These are phyloP conservation scores for Penicillium polonicum DNA, from an alignment of 2,329 filamentous ascomycete genomes.

Conservation along the genomic window DNA sequence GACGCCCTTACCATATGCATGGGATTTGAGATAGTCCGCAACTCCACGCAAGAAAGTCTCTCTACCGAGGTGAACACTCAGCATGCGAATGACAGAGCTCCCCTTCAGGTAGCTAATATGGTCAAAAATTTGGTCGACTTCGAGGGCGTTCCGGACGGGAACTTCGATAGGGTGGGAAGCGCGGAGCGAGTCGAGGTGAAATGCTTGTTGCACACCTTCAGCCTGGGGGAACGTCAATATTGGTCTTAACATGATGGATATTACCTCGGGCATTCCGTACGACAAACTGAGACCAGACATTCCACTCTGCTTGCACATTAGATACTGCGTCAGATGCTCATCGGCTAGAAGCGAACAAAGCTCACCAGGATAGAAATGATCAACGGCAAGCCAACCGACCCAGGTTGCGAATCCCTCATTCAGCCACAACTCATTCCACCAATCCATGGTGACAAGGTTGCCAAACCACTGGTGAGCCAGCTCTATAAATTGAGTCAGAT, in stretches of 20 bases:
- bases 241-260: constrained; percentile 32
- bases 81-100: constrained; percentile 93
- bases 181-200: constrained; percentile 83
- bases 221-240: constrained; percentile 54
- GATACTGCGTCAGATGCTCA: not conserved
- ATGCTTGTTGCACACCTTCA: constrained; percentile 89
- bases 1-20: constrained; percentile 69
- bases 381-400: constrained; percentile 92
- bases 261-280: constrained; percentile 61
- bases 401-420: constrained; percentile 98
- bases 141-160: constrained; percentile 85
- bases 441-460: constrained; percentile 94
- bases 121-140: constrained; percentile 98
- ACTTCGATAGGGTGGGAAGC: constrained; percentile 96
- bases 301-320: constrained; percentile 66
- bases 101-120: constrained; percentile 96
- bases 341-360: not conserved
- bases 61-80: constrained; percentile 83
- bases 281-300: constrained; percentile 96
- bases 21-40: constrained; percentile 79
- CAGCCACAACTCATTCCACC: constrained; percentile 92
- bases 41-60: constrained; percentile 90
- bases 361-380: constrained; percentile 78
- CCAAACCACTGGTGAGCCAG: constrained; percentile 96
- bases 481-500: constrained; percentile 50